Percentiles rank a stretch among this genome's conserved stretches.
Evolutionary conservation across 2,329 filamentous ascomycete genomes (phyloP).

Genomic region (Epichloe baconii): DNA sequence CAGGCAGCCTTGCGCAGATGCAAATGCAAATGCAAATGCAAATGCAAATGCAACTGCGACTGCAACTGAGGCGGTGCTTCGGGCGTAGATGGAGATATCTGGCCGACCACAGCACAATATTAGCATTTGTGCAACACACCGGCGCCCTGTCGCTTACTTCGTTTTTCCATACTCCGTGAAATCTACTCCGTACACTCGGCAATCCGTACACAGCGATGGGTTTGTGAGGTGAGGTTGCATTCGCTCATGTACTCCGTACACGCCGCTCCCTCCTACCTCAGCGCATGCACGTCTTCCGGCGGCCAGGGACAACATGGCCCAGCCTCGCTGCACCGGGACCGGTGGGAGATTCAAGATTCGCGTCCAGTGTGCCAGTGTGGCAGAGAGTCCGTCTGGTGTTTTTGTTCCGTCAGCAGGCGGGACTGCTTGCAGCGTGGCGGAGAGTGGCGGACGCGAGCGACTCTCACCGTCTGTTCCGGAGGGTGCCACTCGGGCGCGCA

Average conservation of each 20-base stretch:
- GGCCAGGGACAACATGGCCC: conserved; percentile 9
- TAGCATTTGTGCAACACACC: not conserved
- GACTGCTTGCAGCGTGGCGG: conserved; percentile 2
- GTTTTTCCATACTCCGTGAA: too few relatives aligned
- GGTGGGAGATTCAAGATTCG: too few relatives aligned
- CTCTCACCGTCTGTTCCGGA: not conserved
- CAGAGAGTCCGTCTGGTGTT: not conserved
- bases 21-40: too few relatives aligned
- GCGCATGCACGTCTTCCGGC: conserved; percentile 9
- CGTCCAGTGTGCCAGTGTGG: too few relatives aligned
- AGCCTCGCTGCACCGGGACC: not conserved
- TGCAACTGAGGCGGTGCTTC: not conserved
- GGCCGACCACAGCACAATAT: not conserved
- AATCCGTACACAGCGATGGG: not conserved
- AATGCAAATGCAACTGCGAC: too few relatives aligned
- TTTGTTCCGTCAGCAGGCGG: conserved; percentile 5
- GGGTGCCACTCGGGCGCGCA: not conserved
- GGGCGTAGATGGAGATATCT: not conserved
- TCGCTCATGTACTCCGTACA: not conserved
- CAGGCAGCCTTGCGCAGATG: not conserved
- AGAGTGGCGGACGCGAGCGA: conserved; percentile 1
- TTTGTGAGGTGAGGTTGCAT: not conserved
- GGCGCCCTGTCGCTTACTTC: not conserved
- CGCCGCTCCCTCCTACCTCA: not conserved
- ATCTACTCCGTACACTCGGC: too few relatives aligned